phyloP scores from a whole-genome alignment of 169 alveolate species.

The Cryptosporidium viatorum region DNA sequence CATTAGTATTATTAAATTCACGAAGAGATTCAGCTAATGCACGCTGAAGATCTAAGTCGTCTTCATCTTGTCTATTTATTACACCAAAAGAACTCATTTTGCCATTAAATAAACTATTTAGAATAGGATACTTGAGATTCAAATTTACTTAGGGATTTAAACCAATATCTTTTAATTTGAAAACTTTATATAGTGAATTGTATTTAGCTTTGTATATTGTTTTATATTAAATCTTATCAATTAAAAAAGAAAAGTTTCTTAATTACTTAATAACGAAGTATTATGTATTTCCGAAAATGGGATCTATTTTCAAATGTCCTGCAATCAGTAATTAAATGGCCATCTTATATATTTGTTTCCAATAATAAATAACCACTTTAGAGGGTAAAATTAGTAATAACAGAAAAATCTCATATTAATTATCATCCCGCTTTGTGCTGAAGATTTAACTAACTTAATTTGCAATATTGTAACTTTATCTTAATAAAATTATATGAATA shows the following conservation, averaged over 20 bases:
- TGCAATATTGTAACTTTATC: neutral
- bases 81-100: neutral
- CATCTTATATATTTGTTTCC: neutral
- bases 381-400: neutral
- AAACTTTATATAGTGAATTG: neutral
- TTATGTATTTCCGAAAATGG: too few species aligned
- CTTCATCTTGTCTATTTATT: slow-evolving; percentile 12
- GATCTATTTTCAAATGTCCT: too few species aligned
- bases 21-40: slow-evolving; percentile 45
- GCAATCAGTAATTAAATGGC: neutral
- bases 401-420: neutral
- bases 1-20: neutral
- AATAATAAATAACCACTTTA: too few species aligned
- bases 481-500: neutral
- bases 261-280: too few species aligned
- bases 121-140: too few species aligned
- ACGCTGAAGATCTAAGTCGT: slow-evolving; percentile 45
- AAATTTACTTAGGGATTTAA: too few species aligned
- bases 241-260: too few species aligned
- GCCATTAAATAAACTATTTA: neutral
- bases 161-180: too few species aligned
- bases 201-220: neutral
- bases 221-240: neutral
- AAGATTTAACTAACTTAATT: neutral
- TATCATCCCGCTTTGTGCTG: neutral